Percentiles rank a stretch among this genome's conserved stretches.
These are phyloP conservation scores for Coffea eugenioides DNA, from an alignment of 257 asterid genomes.

Conservation along the genomic window DNA sequence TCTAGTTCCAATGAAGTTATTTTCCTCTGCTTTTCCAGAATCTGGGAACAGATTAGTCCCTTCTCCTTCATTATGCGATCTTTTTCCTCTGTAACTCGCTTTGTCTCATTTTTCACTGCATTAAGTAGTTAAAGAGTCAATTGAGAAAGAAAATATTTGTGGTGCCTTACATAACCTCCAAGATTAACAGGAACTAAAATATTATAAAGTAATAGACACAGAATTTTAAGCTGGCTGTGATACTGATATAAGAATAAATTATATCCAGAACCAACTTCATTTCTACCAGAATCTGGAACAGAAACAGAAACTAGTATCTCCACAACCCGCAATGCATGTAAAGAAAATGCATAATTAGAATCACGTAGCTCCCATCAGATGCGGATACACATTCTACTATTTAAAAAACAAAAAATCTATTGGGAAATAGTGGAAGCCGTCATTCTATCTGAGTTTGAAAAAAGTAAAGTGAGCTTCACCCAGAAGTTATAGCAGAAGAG, in stretches of 20 bases:
- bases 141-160: neutral
- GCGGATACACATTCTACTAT: neutral
- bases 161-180: neutral
- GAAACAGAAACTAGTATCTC: neutral
- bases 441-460: neutral
- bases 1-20: conserved; percentile 52
- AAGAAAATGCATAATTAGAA: neutral
- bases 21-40: conserved; percentile 65
- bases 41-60: conserved; percentile 52
- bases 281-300: neutral
- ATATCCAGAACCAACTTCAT: neutral
- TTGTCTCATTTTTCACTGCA: conserved; percentile 64
- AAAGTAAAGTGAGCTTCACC: neutral
- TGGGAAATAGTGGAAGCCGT: neutral
- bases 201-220: neutral
- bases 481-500: neutral
- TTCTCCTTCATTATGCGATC: conserved; percentile 47
- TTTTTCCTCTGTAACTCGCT: conserved; percentile 51
- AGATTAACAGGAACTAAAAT: neutral
- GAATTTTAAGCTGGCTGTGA: neutral
- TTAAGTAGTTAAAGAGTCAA: conserved; percentile 11
- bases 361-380: neutral
- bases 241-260: neutral
- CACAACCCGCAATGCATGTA: neutral
- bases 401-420: no score